Evolutionary conservation across 2,329 filamentous ascomycete genomes (phyloP).

Genomic region (Drechslerella coelobrocha): DNA sequence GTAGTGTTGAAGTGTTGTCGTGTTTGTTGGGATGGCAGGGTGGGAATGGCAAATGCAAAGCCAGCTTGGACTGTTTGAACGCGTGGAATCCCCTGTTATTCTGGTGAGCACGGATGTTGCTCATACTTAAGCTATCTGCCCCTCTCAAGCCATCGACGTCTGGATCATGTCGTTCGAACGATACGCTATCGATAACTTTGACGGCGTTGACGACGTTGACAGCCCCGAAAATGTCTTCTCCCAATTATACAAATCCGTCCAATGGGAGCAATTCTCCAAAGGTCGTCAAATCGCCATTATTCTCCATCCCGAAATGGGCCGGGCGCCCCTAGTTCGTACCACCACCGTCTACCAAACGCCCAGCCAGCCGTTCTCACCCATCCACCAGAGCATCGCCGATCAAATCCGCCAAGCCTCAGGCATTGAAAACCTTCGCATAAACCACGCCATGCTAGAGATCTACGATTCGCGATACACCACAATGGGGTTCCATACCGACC

Average conservation of each 20-base stretch:
- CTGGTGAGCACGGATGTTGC: too few relatives aligned
- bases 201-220: too few relatives aligned
- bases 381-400: constrained; percentile 22
- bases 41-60: too few relatives aligned
- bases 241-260: constrained; percentile 8
- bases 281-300: constrained; percentile 23
- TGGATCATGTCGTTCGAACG: constrained; percentile 23
- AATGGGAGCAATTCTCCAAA: constrained; percentile 30
- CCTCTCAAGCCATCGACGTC: too few relatives aligned
- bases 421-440: constrained; percentile 11
- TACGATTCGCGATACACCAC: constrained; percentile 25
- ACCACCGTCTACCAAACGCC: constrained; percentile 21
- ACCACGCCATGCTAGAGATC: constrained; percentile 27
- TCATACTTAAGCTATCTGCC: too few relatives aligned
- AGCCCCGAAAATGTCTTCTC: constrained; percentile 13
- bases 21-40: too few relatives aligned
- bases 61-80: too few relatives aligned
- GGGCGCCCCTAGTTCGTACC: constrained; percentile 16
- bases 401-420: constrained; percentile 17
- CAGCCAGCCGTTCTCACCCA: constrained; percentile 20
- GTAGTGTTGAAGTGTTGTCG: too few relatives aligned
- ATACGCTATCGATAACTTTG: constrained; percentile 1
- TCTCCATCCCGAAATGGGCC: constrained; percentile 1
- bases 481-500: constrained; percentile 30
- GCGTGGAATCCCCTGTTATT: too few relatives aligned